Percentiles rank a stretch among this genome's conserved stretches.
These are phyloP conservation scores for Septoria linicola DNA, from an alignment of 2,329 filamentous ascomycete species.

Conservation along the genomic window DNA sequence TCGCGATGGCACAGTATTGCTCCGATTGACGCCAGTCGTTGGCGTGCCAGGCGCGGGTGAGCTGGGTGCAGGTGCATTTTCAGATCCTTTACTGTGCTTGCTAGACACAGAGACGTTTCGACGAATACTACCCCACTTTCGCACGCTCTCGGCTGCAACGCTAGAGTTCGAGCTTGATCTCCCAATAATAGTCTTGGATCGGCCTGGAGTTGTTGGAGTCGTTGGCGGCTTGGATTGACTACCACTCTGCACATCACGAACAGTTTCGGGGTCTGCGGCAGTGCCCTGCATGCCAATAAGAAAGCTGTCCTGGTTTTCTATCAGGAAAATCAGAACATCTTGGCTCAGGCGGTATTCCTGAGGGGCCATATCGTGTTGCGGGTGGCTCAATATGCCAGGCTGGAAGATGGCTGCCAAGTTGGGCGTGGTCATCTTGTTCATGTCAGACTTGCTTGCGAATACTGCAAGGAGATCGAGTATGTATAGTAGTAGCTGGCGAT, in stretches of 20 bases:
- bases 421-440: slow-evolving; percentile 94
- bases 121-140: slow-evolving; percentile 74
- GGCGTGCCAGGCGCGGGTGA: slow-evolving; percentile 50
- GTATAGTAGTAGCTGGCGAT: slow-evolving; percentile 90
- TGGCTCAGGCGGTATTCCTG: slow-evolving; percentile 93
- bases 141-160: slow-evolving; percentile 80
- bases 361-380: slow-evolving; percentile 90
- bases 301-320: slow-evolving; percentile 98
- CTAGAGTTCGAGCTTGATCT: slow-evolving; percentile 86
- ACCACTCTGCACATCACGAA: slow-evolving; percentile 68
- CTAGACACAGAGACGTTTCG: slow-evolving; percentile 92
- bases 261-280: slow-evolving; percentile 82
- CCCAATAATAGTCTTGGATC: slow-evolving; percentile 59
- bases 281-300: slow-evolving; percentile 97
- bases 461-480: slow-evolving; percentile 94
- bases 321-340: slow-evolving; percentile 94
- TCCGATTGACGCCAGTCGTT: slow-evolving; percentile 62
- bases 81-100: slow-evolving; percentile 75
- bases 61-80: slow-evolving; percentile 67
- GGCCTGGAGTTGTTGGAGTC: slow-evolving; percentile 43
- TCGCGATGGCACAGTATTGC: slow-evolving; percentile 92
- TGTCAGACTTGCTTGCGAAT: slow-evolving; percentile 92
- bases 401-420: slow-evolving; percentile 98
- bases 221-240: slow-evolving; percentile 53
- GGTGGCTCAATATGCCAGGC: slow-evolving; percentile 91